Evolutionary conservation across 306 rosid genomes (phyloP), one percentile per base, ranked within the genome.

Genomic region (Lathyrus oleraceus): DNA sequence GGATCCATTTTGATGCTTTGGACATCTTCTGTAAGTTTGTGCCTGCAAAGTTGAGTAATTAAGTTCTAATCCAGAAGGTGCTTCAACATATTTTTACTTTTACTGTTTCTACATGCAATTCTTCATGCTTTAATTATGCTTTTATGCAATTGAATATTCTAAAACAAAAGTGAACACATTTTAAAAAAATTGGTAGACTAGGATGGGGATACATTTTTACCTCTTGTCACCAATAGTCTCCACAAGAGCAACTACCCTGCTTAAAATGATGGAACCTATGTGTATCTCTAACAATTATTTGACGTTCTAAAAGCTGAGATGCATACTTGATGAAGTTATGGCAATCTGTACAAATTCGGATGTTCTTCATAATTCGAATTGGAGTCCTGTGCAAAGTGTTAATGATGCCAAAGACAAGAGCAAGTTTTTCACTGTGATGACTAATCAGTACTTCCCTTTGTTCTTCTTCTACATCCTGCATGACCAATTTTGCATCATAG

Each of bases 381-480:
- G 97, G 92, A 10, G 74, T 73, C 56, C 76, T 57, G 49, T 74
- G 61, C 40, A 77, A 35, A 25, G 87, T 69, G 76, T 73, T 79
- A 58, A 87, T 80, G 76, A 89, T 78, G 35, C 89, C 89, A 69
- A 61, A 86, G 40, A 83, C 86, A 67, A 83, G 53, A 13, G 89
- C 92, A 70, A 86, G 89, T 69, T 88, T 92, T 83, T 87, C 98
- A 70, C 98, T 85, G 79, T 92, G 96, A 80, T 80, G 76, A 59
- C 87, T 76, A 61, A 87, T 77, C 32, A 87, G 80, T 62, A 72
- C 77, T 83, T 92, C 95, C 69, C 89, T 76, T 70, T 89, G 87
- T 80, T 89, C 96, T 75, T 87, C 90, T 79, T 89, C 92, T 42
- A 87, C 90, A 70, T 92, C 92, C 72, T 89, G 91, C 86, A 76